These are phyloP conservation scores for Arctium lappa DNA, from an alignment of 129 eudicot species.

Conservation along the genomic window DNA sequence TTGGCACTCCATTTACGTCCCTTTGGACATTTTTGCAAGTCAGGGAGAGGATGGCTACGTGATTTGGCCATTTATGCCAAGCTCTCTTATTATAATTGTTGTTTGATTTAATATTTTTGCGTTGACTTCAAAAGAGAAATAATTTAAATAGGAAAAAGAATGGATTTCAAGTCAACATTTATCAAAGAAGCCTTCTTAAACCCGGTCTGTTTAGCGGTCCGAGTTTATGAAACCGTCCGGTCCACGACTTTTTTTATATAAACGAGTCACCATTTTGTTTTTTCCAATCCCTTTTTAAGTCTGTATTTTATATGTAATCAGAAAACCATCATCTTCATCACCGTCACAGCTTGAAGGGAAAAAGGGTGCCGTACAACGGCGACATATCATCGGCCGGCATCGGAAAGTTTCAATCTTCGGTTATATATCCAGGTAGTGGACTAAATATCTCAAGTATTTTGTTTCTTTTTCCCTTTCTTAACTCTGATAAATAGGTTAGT, in stretches of 20 bases:
- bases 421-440: conserved; percentile 17
- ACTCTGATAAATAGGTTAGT: conserved; percentile 5
- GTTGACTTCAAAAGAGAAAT: neutral
- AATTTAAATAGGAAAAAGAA: neutral
- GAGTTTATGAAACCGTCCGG: neutral
- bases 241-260: conserved; percentile 11
- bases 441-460: neutral
- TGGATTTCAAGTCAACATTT: conserved; percentile 6
- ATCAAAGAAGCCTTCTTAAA: conserved; percentile 19
- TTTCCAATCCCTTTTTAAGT: conserved; percentile 21
- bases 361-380: conserved; percentile 24
- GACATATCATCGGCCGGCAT: conserved; percentile 25
- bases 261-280: conserved; percentile 7
- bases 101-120: neutral
- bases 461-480: neutral
- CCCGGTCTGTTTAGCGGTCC: conserved; percentile 11
- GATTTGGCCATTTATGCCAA: too few species aligned
- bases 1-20: too few species aligned
- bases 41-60: too few species aligned
- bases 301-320: conserved; percentile 15
- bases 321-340: conserved; percentile 34
- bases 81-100: neutral
- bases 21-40: too few species aligned
- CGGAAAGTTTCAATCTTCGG: conserved; percentile 9
- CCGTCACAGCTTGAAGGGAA: conserved; percentile 32